Evolutionary conservation across 345 rosid species (phyloP).

Genomic region (Sisymbrium irio): DNA sequence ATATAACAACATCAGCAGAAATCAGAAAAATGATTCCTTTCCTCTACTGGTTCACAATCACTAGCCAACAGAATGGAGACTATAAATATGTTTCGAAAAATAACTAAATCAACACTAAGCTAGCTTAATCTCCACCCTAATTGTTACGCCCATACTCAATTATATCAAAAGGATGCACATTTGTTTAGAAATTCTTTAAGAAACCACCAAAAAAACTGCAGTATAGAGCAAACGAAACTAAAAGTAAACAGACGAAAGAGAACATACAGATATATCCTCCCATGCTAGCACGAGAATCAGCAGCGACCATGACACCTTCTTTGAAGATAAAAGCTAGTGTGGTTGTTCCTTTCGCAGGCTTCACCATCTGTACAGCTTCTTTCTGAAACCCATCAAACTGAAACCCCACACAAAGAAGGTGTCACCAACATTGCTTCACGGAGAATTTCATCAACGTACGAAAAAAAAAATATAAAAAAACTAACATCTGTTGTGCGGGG

Average conservation of each 20-base stretch:
- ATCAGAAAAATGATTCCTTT: not conserved
- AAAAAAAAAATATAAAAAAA: not conserved
- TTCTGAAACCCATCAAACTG: constrained; percentile 92
- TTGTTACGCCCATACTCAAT: not conserved
- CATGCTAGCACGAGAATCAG: constrained; percentile 99
- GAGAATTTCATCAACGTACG: not conserved
- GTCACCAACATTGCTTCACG: not conserved
- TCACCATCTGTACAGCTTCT: constrained; percentile 84
- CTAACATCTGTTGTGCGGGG: constrained; percentile 73
- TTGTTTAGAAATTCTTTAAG: not conserved
- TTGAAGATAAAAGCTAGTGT: constrained; percentile 95
- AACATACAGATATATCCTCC: constrained; percentile 96
- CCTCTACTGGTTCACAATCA: constrained; percentile 1
- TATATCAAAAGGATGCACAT: not conserved
- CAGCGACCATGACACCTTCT: constrained; percentile 97
- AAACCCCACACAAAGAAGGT: constrained; percentile 22
- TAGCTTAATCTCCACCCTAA: not conserved
- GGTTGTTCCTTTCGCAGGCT: constrained; percentile 95
- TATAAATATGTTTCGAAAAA: not conserved
- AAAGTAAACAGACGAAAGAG: not conserved
- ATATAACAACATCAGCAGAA: constrained; percentile 12
- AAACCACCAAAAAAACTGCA: no score
- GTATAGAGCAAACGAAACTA: not conserved
- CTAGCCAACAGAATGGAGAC: not conserved
- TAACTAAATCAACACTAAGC: not conserved